Evolutionary conservation across 2,329 filamentous ascomycete genomes (phyloP), one percentile per base, ranked within the genome.

Genomic region (Sclerotinia sclerotiorum): DNA sequence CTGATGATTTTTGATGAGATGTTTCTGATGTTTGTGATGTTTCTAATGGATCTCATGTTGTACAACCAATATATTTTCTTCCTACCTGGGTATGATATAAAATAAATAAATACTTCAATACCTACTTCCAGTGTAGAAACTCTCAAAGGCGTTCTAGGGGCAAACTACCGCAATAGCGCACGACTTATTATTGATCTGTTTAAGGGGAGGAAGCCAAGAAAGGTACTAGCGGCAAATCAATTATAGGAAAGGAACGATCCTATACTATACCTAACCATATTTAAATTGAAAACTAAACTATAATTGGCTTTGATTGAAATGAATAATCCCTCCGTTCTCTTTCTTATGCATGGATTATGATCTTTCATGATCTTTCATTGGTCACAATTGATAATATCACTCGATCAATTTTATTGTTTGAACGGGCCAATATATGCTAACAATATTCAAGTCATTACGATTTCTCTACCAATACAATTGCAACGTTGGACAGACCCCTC

Each of bases 181-280:
- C 29, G 35, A 17, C 21, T 24, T 15, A 27, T 10, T 39, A 10
- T 15, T 42, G 11, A 42, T 42, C 39, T 42, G 39, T 13, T 15
- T 15, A 44, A 44, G 39, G 39, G 17, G 29, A 21, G 24, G 17
- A 17, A 57, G 24, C 24, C 17, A 64, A 54, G 61, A 29, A 29
- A 64, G 61, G 61, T 64, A 64, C 49, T 64, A 52, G 61, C 49
- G 48, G 55, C 32, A 57, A 32, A 32, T 61, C 42, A 42, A 39
- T 39, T 57, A 32, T 57, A 21, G 35, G n/a, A 39, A 5, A 57
- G 55, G 55, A 57, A 39, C 29, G 32, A 57, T 21, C 21, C 21
- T 32, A 35, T 35, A 39, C 39, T 39, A 39, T 11, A 3, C 39
- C 39, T 11, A 39, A 11, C 35, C 8, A 39, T 39, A 2, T 35